phyloP scores from a whole-genome alignment of 1,139 yeast species.

The Yamadazyma oceani region DNA sequence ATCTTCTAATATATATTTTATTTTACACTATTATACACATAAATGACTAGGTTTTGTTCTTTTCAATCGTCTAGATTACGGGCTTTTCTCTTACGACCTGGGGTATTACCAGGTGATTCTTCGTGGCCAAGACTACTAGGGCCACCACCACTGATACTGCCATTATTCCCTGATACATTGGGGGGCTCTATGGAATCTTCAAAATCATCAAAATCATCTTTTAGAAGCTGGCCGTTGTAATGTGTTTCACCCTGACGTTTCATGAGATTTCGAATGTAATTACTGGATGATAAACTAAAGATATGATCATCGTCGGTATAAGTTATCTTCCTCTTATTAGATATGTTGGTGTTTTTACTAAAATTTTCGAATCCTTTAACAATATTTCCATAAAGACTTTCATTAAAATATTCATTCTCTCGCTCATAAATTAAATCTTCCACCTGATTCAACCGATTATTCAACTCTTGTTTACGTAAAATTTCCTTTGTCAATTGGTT shows the following conservation, averaged over 20 bases:
- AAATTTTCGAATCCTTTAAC: slow-evolving; percentile 89
- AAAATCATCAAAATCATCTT: slow-evolving; percentile 46
- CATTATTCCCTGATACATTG: slow-evolving; percentile 5
- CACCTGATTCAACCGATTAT: slow-evolving; percentile 56
- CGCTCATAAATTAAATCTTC: slow-evolving; percentile 83
- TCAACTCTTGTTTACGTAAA: slow-evolving; percentile 62
- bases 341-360: slow-evolving; percentile 48
- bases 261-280: slow-evolving; percentile 62
- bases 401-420: slow-evolving; percentile 78
- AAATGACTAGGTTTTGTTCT: not conserved
- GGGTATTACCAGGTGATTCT: slow-evolving; percentile 22
- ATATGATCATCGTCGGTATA: slow-evolving; percentile 82
- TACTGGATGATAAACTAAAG: slow-evolving; percentile 77
- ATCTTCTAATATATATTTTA: slow-evolving; percentile 2
- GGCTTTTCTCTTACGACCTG: slow-evolving; percentile 38
- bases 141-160: not conserved
- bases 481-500: slow-evolving; percentile 67
- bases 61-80: slow-evolving; percentile 30
- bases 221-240: slow-evolving; percentile 9
- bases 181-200: slow-evolving; percentile 47
- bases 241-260: slow-evolving; percentile 30
- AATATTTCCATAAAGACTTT: slow-evolving; percentile 70
- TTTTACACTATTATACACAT: slow-evolving; percentile 2
- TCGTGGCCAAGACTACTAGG: not conserved
- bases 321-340: slow-evolving; percentile 52